These are phyloP conservation scores for Discostella pseudostelligera DNA, from an alignment of 108 stramenopile species.

Conservation along the genomic window DNA sequence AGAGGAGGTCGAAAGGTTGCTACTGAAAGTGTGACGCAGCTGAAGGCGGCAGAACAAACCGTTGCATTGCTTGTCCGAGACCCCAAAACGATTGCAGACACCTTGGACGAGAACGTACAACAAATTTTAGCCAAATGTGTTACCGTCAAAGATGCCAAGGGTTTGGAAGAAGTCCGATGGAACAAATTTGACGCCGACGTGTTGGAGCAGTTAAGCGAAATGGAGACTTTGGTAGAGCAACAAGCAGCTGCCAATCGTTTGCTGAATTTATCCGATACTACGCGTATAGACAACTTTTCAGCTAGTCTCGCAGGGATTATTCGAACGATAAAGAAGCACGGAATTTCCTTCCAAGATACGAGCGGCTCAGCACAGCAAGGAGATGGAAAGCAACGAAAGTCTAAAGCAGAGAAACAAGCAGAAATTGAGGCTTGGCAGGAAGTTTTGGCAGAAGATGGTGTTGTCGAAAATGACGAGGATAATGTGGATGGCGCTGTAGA, in stretches of 20 bases:
- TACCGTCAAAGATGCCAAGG: conserved; percentile 43
- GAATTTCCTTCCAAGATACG: conserved; percentile 17
- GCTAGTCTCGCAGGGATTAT: conserved; percentile 86
- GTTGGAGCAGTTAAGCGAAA: conserved; percentile 64
- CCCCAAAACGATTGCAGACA: conserved; percentile 50
- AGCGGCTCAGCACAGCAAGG: conserved; percentile 10
- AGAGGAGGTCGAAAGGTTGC: conserved; percentile 34
- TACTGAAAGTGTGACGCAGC: conserved; percentile 50
- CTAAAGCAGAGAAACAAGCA: conserved; percentile 71
- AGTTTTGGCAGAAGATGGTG: conserved; percentile 78
- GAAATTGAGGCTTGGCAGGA: conserved; percentile 77
- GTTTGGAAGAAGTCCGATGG: conserved; percentile 68
- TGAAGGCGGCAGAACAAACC: conserved; percentile 70
- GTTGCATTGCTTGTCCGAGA: conserved; percentile 69
- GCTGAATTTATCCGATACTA: conserved; percentile 52
- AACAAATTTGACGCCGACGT: conserved; percentile 85
- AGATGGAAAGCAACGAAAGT: conserved; percentile 60
- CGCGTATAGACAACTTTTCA: conserved; percentile 79
- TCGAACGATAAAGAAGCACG: conserved; percentile 74
- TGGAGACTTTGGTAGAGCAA: conserved; percentile 57
- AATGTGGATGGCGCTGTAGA: conserved; percentile 61
- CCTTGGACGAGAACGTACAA: conserved; percentile 54
- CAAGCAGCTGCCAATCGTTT: conserved; percentile 67
- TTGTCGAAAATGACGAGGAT: conserved; percentile 59
- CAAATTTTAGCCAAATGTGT: conserved; percentile 64